Evolutionary conservation across 164 flowering plant species (phyloP), one percentile per base, ranked within the genome.

Genomic region (Nymphaea colorata): DNA sequence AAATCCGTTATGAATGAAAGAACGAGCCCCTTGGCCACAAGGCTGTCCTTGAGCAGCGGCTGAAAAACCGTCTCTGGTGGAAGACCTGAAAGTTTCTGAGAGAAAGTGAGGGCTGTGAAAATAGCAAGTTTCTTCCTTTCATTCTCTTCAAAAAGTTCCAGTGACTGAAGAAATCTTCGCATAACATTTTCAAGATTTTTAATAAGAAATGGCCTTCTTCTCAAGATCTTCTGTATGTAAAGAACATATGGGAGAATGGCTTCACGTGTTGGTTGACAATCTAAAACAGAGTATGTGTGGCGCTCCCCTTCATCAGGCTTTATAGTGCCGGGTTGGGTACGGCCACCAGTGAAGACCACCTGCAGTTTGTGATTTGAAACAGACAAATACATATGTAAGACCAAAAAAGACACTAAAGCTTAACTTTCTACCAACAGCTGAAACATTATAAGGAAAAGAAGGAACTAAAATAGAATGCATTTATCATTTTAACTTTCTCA

Each of bases 271-370:
- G 98, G 86, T 69, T 91, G 94, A 80, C 88, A 83, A 69, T 89
- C 96, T 75, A 93, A 70, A 70, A 93, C 76, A 74, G 98, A 91
- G 79, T 78, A 87, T 67, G 89, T 72, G 68, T 91, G 98, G 71
- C 89, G 90, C 81, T 91, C 98, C 76, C 98, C 98, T 84, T 93
- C 98, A 84, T 93, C 98, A 76, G 94, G 81, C 70, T 93, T 93
- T 43, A 85, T 87, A 59, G 98, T 93, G 70, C 98, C 97, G 80
- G 97, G 97, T 82, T 93, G 98, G 51, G 96, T 89, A 42, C 97
- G 94, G 17, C 95, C 93, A 64, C 98, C 98, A 11, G 85, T 93
- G 87, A 93, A 91, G 75, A 81, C 82, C 66, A 93, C 98, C 98
- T 94, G 78, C 73, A 79, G 6, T 71, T 18, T n/a, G 36, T 25